Base-by-base conservation (phyloP, 345 rosid genomes). In the Eucalyptus virginea region DNA sequence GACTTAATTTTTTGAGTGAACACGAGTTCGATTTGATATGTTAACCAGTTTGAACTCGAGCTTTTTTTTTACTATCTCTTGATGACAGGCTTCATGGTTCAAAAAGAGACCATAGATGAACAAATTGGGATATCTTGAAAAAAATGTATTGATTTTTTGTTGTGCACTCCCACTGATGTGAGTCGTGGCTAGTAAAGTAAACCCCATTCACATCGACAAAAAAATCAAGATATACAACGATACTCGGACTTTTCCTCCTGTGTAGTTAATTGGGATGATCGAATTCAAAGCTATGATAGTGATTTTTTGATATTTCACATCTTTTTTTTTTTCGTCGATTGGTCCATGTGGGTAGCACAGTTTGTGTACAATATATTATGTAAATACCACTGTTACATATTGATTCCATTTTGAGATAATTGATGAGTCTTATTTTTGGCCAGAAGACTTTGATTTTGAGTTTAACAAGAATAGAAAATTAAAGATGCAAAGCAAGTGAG, bases 11-110 rank as follows among this genome's bases (percentile, higher is more conserved):
- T 69, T 34, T 34, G 3, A 34, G 13, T 18, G 0, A 18, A 69
- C 4, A 0, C 0, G 3, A 32, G 1, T 67, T 3, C 2, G 8
- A 32, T 6, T 0, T 0, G 0, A 69, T 5, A 34, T 34, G 2
- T 72, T 34, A 4, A 72, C 2, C 0, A 2, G 4, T 11, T 69
- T 0, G 4, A 6, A 34, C 1, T 32, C 2, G 0, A 13, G 14
- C 5, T 69, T 18, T 19, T 2, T 69, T 3, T 34, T 34, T 4
- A 0, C 4, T 1, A 18, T 69, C 81, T 34, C 24, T 18, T 0
- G 4, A 69, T 18, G 14, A 17, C 81, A 69, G 9, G 2, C 7
- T 5, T 69, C 13, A 2, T 32, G 7, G 7, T 5, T 34, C 2
- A 3, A 1, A 18, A 69, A 5, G 4, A 32, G 13, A 32, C 13